Conservation (phyloP, 352 stramenopile species). For the Globisporangium middletonii region DNA sequence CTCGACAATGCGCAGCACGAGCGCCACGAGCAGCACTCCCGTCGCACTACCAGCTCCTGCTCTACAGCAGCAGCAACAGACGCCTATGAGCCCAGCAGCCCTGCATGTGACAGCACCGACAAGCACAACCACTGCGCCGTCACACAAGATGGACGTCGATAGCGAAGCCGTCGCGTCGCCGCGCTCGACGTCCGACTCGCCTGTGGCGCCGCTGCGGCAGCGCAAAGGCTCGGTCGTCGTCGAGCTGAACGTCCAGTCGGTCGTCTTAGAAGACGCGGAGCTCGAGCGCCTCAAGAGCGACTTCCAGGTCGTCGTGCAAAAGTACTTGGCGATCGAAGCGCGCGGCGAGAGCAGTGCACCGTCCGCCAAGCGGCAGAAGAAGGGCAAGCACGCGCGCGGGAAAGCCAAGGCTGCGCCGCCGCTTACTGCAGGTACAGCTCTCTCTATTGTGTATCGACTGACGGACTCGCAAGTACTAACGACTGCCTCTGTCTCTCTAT, state of each 20-base stretch:
- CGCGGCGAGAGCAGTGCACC: slow-evolving; percentile 20
- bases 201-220: slow-evolving; percentile 1
- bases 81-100: background rate
- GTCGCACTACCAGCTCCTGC: too few species aligned
- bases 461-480: too few species aligned
- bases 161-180: background rate
- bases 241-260: slow-evolving; percentile 20
- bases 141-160: slow-evolving; percentile 4
- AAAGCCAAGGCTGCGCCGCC: slow-evolving; percentile 10
- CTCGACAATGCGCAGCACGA: background rate
- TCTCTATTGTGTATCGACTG: too few species aligned
- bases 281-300: slow-evolving; percentile 37
- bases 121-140: background rate
- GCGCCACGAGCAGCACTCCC: background rate
- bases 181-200: slow-evolving; percentile 19
- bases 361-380: slow-evolving; percentile 57
- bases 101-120: background rate
- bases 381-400: slow-evolving; percentile 36
- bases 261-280: slow-evolving; percentile 29
- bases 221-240: slow-evolving; percentile 3
- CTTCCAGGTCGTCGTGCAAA: slow-evolving; percentile 28
- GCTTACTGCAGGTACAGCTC: slow-evolving; percentile 4
- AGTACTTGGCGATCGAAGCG: slow-evolving; percentile 20
- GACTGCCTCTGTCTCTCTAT: background rate
- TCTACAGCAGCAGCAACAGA: too few species aligned